These are phyloP conservation scores for Colletotrichum spinosum DNA, from an alignment of 2,329 filamentous ascomycete genomes.

Conservation along the genomic window DNA sequence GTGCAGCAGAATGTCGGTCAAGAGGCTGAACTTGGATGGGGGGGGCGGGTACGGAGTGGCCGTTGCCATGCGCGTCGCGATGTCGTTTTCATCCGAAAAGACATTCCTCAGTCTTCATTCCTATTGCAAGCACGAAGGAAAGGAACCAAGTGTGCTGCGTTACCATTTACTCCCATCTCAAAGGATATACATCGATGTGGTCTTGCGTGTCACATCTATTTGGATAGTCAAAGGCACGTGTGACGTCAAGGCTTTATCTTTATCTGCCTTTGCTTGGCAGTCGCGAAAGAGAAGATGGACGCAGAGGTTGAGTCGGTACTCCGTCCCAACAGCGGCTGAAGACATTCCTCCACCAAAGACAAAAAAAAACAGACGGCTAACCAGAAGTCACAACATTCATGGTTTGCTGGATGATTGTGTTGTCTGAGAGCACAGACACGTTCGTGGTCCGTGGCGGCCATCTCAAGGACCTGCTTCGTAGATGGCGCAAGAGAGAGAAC, in stretches of 20 bases:
- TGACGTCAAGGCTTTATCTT: too few relatives aligned
- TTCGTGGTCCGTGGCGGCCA: neutral
- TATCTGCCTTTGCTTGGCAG: too few relatives aligned
- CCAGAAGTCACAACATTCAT: too few relatives aligned
- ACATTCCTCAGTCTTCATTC: neutral
- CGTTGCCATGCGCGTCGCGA: neutral
- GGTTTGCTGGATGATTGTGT: neutral
- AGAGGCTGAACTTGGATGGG: neutral
- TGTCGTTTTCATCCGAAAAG: slow-evolving; percentile 23
- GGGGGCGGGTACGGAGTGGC: too few relatives aligned
- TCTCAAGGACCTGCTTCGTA: neutral
- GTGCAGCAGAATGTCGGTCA: slow-evolving; percentile 16
- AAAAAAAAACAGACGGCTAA: too few relatives aligned
- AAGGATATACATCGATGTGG: slow-evolving; percentile 17
- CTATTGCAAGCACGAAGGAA: slow-evolving; percentile 25
- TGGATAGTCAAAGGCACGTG: too few relatives aligned
- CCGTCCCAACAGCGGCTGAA: too few relatives aligned
- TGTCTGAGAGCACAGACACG: neutral
- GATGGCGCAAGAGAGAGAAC: neutral
- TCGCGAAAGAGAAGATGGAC: too few relatives aligned
- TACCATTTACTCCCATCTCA: slow-evolving; percentile 10
- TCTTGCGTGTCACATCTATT: slow-evolving; percentile 12
- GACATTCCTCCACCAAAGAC: too few relatives aligned
- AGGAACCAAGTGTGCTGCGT: neutral
- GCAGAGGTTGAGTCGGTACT: too few relatives aligned